phyloP scores from a whole-genome alignment of 352 stramenopile genomes.

The Phytophthora multivora region DNA sequence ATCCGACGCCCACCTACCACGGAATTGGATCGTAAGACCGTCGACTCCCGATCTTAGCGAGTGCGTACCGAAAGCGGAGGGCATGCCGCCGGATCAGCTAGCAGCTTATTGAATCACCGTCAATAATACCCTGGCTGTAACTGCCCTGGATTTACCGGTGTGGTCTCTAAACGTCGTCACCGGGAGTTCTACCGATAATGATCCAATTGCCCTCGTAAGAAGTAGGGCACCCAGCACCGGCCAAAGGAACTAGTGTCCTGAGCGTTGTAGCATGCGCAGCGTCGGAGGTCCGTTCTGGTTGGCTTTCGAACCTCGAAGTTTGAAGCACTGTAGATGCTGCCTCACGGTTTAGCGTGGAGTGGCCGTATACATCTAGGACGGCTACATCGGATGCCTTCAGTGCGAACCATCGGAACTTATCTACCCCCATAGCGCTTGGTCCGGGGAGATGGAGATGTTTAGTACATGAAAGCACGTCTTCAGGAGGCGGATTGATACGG shows the following conservation, averaged over 20 bases:
- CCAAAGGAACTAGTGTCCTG: not conserved
- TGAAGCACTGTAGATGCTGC: not conserved
- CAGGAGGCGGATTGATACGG: constrained; percentile 2
- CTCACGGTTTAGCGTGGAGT: not conserved
- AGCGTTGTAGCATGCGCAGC: not conserved
- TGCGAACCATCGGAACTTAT: not conserved
- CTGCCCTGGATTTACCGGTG: not conserved
- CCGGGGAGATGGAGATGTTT: not conserved
- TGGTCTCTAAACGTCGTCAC: not conserved
- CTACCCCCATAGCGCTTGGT: constrained; percentile 4
- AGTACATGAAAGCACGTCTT: not conserved
- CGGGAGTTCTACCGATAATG: not conserved
- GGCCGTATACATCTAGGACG: not conserved
- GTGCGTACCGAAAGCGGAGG: not conserved
- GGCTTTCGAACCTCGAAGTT: not conserved
- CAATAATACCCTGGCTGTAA: not conserved
- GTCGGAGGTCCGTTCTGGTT: not conserved
- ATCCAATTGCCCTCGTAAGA: not conserved
- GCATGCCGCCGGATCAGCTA: not conserved
- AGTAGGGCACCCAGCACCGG: not conserved
- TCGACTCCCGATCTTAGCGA: not conserved
- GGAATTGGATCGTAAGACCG: not conserved
- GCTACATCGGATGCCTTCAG: not conserved
- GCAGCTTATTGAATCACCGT: not conserved
- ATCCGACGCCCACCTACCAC: not conserved